Base-by-base conservation (phyloP, 257 asterid species). In the Salvia rosmarinus region DNA sequence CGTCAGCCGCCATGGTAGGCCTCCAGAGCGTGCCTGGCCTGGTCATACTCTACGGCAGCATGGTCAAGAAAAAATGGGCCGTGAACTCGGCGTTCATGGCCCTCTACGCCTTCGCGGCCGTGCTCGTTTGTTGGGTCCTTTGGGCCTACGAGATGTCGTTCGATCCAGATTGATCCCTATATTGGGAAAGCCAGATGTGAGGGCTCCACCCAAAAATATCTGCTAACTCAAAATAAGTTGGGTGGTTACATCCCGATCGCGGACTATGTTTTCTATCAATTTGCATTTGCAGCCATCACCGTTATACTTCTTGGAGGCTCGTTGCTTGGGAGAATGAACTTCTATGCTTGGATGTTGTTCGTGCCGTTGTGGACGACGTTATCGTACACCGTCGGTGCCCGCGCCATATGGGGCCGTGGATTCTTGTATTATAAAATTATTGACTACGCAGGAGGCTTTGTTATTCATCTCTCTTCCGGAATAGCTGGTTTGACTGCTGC, bases 401-500 rank as follows among this genome's bases (percentile, higher is more conserved):
- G 76, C 62, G 76, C 85, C 0, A 81, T 89, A 0, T 89, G 94
- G 96, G 91, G 94, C 0, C 8, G 19, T 0, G 96, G 96, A 1
- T 87, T 85, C 69, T 79, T 89, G 74, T 74, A 20, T 0, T 2
- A 28, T 14, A 28, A 14, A n/a, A 71, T 87, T 23, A 87, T 89
- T 56, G 96, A 89, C 28, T 89, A 75, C 34, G 79, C 96, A 0
- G 93, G 96, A 2, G 96, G 96, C n/a, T 90, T 86, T 78, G 96
- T 90, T 0, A 82, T 89, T 9, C 95, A 89, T 69, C 70, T 89
- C 5, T 84, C 92, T 28, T 87, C 96, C 4, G 96, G 96, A 0
- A 87, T 84, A 0, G 96, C 95, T 42, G 96, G 96, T 58, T 85
- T 89, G 63, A 87, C 96, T 12, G 96, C 96, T 39, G 96, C 95